Base-by-base conservation (phyloP, 306 rosid species). In the Citrullus amarus region DNA sequence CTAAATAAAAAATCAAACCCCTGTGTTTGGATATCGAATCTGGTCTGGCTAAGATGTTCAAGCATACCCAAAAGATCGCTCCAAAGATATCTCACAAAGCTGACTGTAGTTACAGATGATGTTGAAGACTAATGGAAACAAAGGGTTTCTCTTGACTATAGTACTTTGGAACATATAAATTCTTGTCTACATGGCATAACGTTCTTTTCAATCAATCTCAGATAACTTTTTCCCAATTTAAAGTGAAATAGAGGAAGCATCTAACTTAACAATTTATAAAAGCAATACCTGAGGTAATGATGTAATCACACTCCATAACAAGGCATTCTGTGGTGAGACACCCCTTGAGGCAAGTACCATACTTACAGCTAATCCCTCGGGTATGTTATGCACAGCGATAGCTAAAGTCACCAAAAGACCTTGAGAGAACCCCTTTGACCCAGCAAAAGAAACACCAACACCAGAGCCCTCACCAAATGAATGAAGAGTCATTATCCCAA, bases 401-500 rank as follows among this genome's bases (percentile, higher is more conserved):
- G 99, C 99, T 86, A 96, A 87, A 80, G 99, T 96, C 71, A 96
- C 99, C 87, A 96, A 81, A 85, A 96, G 87, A 59, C 99, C 99
- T 88, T 96, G 98, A 83, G 96, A 80, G 84, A 92, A 96, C 83
- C 99, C 99, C 87, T 91, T 96, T 36, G 97, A 86, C 51, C 98
- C 98, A 75, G 99, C 98, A 89, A 96, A 96, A 43, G 99, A 96
- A 83, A 96, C 99, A 51, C 99, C 99, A 44, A 96, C 98, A 69
- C 99, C 99, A 81, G 98, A 96, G 69, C 99, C 99, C 87, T 91
- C 99, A 54, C 99, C 99, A 84, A 96, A 96, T 69, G 99, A 96
- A 88, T 96, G 99, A 68, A 92, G 98, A 61, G 98, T 92, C 99
- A 96, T 92, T 85, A 96, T 96, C 73, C 98, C 99, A 88, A 96